A percentile compares a stretch with the other conserved stretches of the same genome.
phyloP scores from a whole-genome alignment of 345 rosid species.

The Pistacia atlantica region DNA sequence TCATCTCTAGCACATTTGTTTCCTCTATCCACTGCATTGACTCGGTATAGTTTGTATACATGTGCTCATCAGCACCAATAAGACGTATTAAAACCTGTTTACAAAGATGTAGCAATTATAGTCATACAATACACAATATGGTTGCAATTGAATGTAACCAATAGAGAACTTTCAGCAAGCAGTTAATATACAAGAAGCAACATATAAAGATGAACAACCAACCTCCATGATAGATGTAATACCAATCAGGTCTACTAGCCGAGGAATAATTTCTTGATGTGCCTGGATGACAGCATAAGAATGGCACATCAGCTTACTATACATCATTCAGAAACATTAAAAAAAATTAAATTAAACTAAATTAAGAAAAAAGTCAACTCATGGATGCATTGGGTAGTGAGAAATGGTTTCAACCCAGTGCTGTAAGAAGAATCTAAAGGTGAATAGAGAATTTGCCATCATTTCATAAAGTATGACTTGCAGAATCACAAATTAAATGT shows the following conservation, averaged over 20 bases:
- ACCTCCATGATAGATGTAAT: constrained; percentile 98
- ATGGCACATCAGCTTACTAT: constrained; percentile 15
- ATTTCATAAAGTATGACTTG: background rate
- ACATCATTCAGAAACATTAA: background rate
- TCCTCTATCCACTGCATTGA: constrained; percentile 90
- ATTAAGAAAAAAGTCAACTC: background rate
- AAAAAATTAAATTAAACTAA: no score
- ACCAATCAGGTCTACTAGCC: constrained; percentile 84
- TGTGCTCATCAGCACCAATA: constrained; percentile 87
- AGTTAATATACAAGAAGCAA: constrained; percentile 18
- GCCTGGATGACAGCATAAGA: constrained; percentile 49
- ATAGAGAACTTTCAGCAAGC: background rate
- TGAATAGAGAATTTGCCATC: background rate
- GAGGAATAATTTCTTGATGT: constrained; percentile 70
- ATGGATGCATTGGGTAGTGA: background rate
- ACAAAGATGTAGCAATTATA: constrained; percentile 19
- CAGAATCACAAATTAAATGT: background rate
- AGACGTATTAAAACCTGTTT: constrained; percentile 81
- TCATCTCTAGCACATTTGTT: constrained; percentile 85
- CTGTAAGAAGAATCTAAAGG: constrained; percentile 1
- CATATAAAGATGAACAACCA: constrained; percentile 31
- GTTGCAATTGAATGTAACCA: constrained; percentile 11
- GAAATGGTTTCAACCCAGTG: constrained; percentile 2
- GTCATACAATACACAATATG: constrained; percentile 1
- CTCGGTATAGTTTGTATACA: constrained; percentile 67